phyloP scores from a whole-genome alignment of 2,329 filamentous ascomycete species.

The Calonectria pauciramosa region DNA sequence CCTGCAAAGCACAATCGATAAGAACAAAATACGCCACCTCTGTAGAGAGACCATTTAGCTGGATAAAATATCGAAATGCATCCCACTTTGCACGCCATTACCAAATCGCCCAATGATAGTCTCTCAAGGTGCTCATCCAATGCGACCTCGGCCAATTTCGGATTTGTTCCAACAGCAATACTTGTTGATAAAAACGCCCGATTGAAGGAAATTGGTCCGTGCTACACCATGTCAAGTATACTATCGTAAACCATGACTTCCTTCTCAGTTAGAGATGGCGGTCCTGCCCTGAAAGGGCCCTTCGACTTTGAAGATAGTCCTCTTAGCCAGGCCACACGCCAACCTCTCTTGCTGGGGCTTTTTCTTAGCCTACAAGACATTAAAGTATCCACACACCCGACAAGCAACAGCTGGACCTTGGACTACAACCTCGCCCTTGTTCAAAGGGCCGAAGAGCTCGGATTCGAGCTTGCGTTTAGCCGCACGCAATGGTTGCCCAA shows the following conservation, averaged over 20 bases:
- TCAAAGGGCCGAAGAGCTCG: background rate
- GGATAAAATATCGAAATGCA: background rate
- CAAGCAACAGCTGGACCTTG: background rate
- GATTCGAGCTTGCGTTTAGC: background rate
- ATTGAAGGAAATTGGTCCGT: background rate
- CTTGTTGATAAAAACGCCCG: background rate
- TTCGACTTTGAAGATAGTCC: background rate
- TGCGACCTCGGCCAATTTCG: background rate
- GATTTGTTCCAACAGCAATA: background rate
- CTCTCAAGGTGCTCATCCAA: background rate
- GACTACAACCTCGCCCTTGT: background rate
- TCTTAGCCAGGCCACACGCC: background rate
- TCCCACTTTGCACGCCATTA: slow-evolving; percentile 1
- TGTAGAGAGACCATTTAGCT: no score
- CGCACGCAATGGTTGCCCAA: background rate
- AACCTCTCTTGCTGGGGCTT: background rate
- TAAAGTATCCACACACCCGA: background rate
- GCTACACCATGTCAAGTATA: background rate
- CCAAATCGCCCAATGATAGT: background rate
- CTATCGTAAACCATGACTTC: background rate
- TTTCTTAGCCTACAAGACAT: background rate
- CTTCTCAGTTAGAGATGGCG: background rate
- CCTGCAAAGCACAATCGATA: background rate
- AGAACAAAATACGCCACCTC: background rate
- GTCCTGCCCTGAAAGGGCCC: background rate